Percentiles rank a stretch among this genome's conserved stretches.
Conservation (phyloP, 345 rosid genomes). For the Hibiscus trionum region DNA sequence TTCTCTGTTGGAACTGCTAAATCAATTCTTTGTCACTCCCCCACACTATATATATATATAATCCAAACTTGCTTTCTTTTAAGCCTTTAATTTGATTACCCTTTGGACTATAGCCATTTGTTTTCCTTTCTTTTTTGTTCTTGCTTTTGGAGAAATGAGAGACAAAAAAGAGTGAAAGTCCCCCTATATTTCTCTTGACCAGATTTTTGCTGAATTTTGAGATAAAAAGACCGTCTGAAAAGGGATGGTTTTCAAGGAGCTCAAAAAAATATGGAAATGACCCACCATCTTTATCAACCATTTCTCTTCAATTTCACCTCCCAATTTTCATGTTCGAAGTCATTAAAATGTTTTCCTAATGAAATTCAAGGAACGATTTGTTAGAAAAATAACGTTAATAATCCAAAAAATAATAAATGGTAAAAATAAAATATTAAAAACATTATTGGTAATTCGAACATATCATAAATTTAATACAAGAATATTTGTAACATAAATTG, state of each 20-base stretch:
- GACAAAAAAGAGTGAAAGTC: conserved; percentile 21
- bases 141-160: conserved; percentile 23
- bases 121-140: conserved; percentile 13
- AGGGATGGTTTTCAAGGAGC: neutral
- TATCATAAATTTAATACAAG: no score
- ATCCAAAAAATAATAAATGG: no score
- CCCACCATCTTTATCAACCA: conserved; percentile 8
- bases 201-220: neutral
- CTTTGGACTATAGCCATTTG: conserved; percentile 13
- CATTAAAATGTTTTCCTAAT: neutral
- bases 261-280: conserved; percentile 2
- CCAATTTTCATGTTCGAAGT: neutral
- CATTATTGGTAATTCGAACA: no score
- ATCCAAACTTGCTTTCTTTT: conserved; percentile 18
- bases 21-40: conserved; percentile 16
- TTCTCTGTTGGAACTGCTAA: conserved; percentile 17
- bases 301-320: neutral
- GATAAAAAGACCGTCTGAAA: neutral
- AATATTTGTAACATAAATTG: no score
- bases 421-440: no score
- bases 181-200: neutral
- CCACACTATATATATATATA: conserved; percentile 8
- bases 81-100: neutral
- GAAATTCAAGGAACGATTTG: no score
- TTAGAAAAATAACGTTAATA: no score